phyloP scores from a whole-genome alignment of 257 asterid genomes.

The Fraxinus anomala region DNA sequence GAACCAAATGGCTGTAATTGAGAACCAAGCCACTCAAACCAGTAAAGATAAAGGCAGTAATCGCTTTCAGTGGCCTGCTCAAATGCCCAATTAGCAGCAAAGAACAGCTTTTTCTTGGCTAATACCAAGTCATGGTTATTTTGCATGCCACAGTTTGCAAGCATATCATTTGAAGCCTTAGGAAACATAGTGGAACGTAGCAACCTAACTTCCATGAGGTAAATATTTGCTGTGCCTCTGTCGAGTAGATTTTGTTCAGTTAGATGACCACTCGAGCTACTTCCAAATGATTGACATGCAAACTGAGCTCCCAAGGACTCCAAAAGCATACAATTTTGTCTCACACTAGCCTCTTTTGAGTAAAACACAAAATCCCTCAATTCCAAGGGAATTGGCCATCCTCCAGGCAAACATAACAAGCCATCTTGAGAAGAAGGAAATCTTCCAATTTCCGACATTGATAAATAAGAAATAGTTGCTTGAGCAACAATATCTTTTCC shows the following conservation, averaged over 20 bases:
- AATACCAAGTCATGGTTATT: conserved; percentile 44
- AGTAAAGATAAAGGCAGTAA: conserved; percentile 58
- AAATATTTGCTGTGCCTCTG: conserved; percentile 38
- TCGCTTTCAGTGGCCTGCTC: conserved; percentile 86
- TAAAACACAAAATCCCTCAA: conserved; percentile 61
- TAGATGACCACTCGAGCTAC: conserved; percentile 24
- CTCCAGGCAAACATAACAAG: conserved; percentile 70
- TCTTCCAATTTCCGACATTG: conserved; percentile 41
- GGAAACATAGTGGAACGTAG: conserved; percentile 53
- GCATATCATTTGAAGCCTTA: conserved; percentile 28
- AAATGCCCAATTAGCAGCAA: conserved; percentile 90
- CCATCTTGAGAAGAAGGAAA: conserved; percentile 48
- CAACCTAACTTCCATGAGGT: conserved; percentile 50
- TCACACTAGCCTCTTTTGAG: conserved; percentile 67
- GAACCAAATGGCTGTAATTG: conserved; percentile 50
- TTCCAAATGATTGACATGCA: conserved; percentile 39
- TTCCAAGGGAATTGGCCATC: conserved; percentile 88
- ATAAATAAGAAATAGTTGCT: conserved; percentile 46
- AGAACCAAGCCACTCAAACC: conserved; percentile 75
- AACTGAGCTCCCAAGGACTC: conserved; percentile 65
- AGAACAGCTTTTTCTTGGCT: conserved; percentile 50
- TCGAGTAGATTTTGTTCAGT: conserved; percentile 37
- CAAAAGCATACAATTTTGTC: conserved; percentile 67
- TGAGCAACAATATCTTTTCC: conserved; percentile 63
- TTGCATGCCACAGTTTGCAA: conserved; percentile 28